Evolutionary conservation across 2,329 filamentous ascomycete genomes (phyloP).

Genomic region (Neonectria magnoliae): DNA sequence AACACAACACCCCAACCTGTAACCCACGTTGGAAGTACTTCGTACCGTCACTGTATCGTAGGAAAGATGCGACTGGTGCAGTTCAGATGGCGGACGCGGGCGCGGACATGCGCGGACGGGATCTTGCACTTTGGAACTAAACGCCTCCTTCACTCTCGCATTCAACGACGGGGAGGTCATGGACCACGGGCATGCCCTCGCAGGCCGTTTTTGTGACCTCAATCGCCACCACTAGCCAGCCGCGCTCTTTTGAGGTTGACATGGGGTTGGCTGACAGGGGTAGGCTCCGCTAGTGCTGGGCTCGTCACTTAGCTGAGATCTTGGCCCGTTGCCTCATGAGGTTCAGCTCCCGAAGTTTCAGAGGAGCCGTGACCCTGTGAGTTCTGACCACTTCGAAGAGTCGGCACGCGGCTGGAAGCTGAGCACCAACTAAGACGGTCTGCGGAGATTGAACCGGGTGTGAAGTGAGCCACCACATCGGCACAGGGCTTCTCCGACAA

Average conservation of each 20-base stretch:
- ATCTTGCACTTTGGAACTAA: slow-evolving; percentile 7
- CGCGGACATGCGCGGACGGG: slow-evolving; percentile 18
- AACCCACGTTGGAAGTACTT: background rate
- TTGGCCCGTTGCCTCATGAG: slow-evolving; percentile 24
- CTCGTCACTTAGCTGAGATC: slow-evolving; percentile 29
- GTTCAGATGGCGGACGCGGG: slow-evolving; percentile 7
- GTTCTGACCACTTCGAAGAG: background rate
- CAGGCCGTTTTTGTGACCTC: background rate
- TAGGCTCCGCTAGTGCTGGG: slow-evolving; percentile 20
- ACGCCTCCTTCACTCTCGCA: slow-evolving; percentile 7
- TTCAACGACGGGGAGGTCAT: slow-evolving; percentile 3
- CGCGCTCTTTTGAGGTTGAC: slow-evolving; percentile 16
- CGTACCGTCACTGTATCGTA: background rate
- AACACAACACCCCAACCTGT: slow-evolving; percentile 11
- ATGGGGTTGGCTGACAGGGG: slow-evolving; percentile 18
- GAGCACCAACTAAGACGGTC: background rate
- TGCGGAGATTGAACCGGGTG: background rate
- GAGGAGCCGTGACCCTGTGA: background rate
- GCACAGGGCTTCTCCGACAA: background rate
- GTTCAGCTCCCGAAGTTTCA: slow-evolving; percentile 24
- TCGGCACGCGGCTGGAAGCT: background rate
- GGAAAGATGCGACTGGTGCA: slow-evolving; percentile 7
- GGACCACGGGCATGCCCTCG: background rate
- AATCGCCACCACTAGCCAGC: slow-evolving; percentile 2
- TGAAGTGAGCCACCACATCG: background rate